These are phyloP conservation scores for Tuctoria greenei DNA, from an alignment of 176 grass and related monocot genomes.

Conservation along the genomic window DNA sequence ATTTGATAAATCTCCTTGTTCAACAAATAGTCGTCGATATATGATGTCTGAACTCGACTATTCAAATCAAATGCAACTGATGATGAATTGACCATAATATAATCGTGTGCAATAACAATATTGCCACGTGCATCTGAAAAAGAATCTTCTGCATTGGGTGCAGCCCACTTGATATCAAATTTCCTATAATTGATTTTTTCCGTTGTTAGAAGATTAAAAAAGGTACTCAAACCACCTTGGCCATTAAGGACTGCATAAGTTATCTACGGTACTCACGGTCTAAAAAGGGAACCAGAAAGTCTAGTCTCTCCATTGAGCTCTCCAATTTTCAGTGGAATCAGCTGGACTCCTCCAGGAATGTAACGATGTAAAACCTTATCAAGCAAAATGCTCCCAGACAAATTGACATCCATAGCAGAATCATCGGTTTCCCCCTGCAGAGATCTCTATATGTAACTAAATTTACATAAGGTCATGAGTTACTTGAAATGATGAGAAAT, in stretches of 20 bases:
- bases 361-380: constrained; percentile 86
- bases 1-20: constrained; percentile 50
- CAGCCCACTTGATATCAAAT: constrained; percentile 99
- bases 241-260: constrained; percentile 11
- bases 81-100: constrained; percentile 80
- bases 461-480: constrained; percentile 25
- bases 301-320: constrained; percentile 98
- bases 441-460: constrained; percentile 45
- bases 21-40: constrained; percentile 62
- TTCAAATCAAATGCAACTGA: constrained; percentile 94
- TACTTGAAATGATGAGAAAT: constrained; percentile 31
- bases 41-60: constrained; percentile 85
- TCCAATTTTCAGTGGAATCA: constrained; percentile 84
- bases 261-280: constrained; percentile 71
- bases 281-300: constrained; percentile 84
- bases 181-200: constrained; percentile 53
- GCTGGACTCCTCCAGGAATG: constrained; percentile 68
- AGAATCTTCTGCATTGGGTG: constrained; percentile 94
- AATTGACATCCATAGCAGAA: constrained; percentile 92
- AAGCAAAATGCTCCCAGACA: constrained; percentile 94
- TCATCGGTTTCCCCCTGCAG: constrained; percentile 86
- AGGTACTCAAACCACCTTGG: background rate
- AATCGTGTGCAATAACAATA: constrained; percentile 88
- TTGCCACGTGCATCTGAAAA: constrained; percentile 93
- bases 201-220: constrained; percentile 29